Evolutionary conservation across 768 basidiomycete species (phyloP).

Genomic region (Suillus luteus): DNA sequence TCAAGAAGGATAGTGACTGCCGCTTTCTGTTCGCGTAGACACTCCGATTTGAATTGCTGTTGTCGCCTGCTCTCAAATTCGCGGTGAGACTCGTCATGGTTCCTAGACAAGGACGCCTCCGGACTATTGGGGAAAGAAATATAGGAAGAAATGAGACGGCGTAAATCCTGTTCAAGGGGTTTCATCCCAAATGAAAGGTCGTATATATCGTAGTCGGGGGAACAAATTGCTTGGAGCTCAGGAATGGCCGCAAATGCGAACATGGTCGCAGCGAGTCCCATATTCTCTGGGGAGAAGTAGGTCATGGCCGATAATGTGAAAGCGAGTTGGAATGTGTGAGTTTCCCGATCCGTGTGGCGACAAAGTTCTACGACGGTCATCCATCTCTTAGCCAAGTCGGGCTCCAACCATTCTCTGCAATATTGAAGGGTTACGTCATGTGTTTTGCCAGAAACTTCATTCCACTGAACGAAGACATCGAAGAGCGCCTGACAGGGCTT

Average conservation of each 20-base stretch:
- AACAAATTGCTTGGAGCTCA: slow-evolving; percentile 10
- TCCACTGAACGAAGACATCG: not conserved
- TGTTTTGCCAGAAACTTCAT: not conserved
- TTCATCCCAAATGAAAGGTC: slow-evolving; percentile 11
- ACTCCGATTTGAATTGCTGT: not conserved
- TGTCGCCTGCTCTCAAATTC: not conserved
- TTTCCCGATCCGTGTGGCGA: slow-evolving; percentile 8
- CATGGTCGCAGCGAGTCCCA: slow-evolving; percentile 27
- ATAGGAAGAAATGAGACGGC: not conserved
- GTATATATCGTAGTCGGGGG: slow-evolving; percentile 14
- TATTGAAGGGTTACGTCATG: slow-evolving; percentile 15
- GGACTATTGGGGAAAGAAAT: slow-evolving; percentile 10
- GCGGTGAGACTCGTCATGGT: not conserved
- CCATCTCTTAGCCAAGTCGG: slow-evolving; percentile 24
- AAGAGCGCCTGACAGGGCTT: not conserved
- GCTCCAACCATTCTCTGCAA: slow-evolving; percentile 24
- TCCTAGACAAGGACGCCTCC: slow-evolving; percentile 4
- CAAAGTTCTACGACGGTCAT: slow-evolving; percentile 27
- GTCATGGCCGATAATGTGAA: slow-evolving; percentile 35
- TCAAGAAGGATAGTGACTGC: slow-evolving; percentile 3
- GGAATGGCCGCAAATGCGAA: slow-evolving; percentile 30
- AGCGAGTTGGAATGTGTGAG: slow-evolving; percentile 21
- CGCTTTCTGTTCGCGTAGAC: not conserved
- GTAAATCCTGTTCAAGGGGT: slow-evolving; percentile 5
- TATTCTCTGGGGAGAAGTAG: slow-evolving; percentile 22